Evolutionary conservation across 805 yeast species (phyloP).

Genomic region (Sungouiozyma ichnusensis): DNA sequence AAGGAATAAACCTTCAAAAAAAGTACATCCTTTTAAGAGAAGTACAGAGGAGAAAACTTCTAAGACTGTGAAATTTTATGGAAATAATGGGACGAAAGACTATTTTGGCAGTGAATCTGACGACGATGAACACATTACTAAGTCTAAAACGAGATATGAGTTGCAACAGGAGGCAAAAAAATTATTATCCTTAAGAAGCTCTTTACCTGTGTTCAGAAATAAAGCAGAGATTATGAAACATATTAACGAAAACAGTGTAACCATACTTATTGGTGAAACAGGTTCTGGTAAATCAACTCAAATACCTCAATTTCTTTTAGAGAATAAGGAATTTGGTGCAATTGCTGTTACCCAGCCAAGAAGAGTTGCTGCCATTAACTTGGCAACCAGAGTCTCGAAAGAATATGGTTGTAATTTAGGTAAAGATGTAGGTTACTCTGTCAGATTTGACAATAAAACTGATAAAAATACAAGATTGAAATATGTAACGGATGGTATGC

Average conservation of each 20-base stretch:
- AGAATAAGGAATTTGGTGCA: conserved; percentile 34
- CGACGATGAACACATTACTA: conserved; percentile 6
- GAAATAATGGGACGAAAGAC: conserved; percentile 26
- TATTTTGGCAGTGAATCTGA: conserved; percentile 10
- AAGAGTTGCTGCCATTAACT: conserved; percentile 91
- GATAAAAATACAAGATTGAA: conserved; percentile 56
- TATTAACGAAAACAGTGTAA: conserved; percentile 48
- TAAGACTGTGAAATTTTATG: conserved; percentile 28
- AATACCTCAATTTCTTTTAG: conserved; percentile 82
- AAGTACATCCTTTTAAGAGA: conserved; percentile 11
- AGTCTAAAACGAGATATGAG: conserved; percentile 8
- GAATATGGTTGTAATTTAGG: conserved; percentile 76
- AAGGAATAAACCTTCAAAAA: neutral
- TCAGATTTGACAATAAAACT: conserved; percentile 72
- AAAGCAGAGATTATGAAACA: conserved; percentile 50
- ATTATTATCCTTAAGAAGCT: conserved; percentile 42
- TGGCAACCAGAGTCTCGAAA: conserved; percentile 86
- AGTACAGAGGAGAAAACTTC: conserved; percentile 4
- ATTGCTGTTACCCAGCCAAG: conserved; percentile 96
- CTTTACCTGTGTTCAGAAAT: conserved; percentile 69
- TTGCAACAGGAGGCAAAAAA: conserved; percentile 32
- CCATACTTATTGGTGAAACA: conserved; percentile 87
- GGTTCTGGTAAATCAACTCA: conserved; percentile 98
- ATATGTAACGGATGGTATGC: conserved; percentile 95
- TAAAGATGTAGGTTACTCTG: conserved; percentile 81